A percentile compares a stretch with the other conserved stretches of the same genome.
Conservation (phyloP, 441 rosid genomes). For the Bocquillonia castaneifolia region DNA sequence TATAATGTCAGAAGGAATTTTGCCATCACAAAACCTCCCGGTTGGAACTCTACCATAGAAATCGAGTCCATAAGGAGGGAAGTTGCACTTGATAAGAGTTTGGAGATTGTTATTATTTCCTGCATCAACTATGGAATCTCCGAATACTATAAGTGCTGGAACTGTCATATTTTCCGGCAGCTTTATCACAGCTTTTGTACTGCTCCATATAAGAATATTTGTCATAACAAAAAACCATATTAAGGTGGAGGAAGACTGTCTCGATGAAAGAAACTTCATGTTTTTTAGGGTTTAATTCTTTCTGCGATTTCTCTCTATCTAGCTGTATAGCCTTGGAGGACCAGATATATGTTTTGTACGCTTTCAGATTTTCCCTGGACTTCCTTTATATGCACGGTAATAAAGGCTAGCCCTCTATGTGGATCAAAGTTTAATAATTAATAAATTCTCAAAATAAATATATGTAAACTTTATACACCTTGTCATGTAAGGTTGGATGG, state of each 20-base stretch:
- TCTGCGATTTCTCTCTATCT: neutral
- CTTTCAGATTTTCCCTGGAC: too few relatives aligned
- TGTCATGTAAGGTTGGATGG: too few relatives aligned
- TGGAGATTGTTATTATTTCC: constrained; percentile 60
- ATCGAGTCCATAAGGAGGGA: constrained; percentile 61
- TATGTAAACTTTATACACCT: too few relatives aligned
- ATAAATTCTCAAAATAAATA: too few relatives aligned
- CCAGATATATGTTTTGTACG: too few relatives aligned
- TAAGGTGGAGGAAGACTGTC: neutral
- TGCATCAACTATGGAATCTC: constrained; percentile 71
- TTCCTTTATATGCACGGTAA: too few relatives aligned
- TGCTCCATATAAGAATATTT: neutral
- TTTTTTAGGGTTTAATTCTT: neutral
- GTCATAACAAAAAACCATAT: neutral
- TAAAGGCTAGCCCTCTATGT: too few relatives aligned
- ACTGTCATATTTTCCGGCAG: constrained; percentile 37
- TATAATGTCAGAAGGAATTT: constrained; percentile 50
- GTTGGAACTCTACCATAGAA: constrained; percentile 50
- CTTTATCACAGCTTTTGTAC: constrained; percentile 19
- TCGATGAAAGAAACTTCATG: neutral
- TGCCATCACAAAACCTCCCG: constrained; percentile 67
- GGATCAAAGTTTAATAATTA: too few relatives aligned
- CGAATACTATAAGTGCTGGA: constrained; percentile 57
- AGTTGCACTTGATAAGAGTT: constrained; percentile 48
- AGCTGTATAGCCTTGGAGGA: neutral